Evolutionary conservation across 208 protist species (phyloP), one percentile per base, ranked within the genome.

Genomic region (Endotrypanum monterogeii): DNA sequence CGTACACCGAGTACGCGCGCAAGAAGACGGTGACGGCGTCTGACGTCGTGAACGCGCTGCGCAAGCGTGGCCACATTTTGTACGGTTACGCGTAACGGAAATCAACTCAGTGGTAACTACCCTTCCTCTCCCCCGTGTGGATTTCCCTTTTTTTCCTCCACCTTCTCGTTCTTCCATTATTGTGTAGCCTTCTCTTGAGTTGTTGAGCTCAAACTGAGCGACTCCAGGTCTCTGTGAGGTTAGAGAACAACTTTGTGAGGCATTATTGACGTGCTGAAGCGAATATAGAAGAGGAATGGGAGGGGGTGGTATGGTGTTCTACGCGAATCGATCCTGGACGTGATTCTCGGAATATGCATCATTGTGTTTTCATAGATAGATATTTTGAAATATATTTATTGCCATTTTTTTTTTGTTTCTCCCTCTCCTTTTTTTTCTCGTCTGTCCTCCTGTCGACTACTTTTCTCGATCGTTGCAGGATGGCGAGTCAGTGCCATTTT

Each of bases 1-100:
- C 90, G 46, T 97, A 96, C 84, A 94, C 91, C 52, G 90, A 96
- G 78, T 94, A 97, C 78, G 82, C 84, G 32, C 79, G 86, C 68
- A 80, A 92, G 74, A 93, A 93, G 79, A 97, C 91, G 37, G 90
- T 97, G 44, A 96, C 90, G 61, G 86, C 92, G 48, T 78, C 80
- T 20, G 94, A 97, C 74, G 89, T 98, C 56, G 91, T 97, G 73
- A 94, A 94, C 69, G 90, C 94, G 48, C 87, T 98, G 41, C 94
- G 94, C 84, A 92, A 93, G 81, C 86, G 85, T 67, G 94, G 94
- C 67, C 81, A 92, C 74, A 96, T 93, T 58, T 79, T 98, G 28
- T 98, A 98, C 80, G 92, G 94, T 75, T 98, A 95, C 79, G 92
- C 87, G 70, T 87, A 83, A 55, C 48, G 16, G 37, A 70, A 6